Evolutionary conservation across 2,329 filamentous ascomycete species (phyloP).

Genomic region (Aureobasidium melanogenum): DNA sequence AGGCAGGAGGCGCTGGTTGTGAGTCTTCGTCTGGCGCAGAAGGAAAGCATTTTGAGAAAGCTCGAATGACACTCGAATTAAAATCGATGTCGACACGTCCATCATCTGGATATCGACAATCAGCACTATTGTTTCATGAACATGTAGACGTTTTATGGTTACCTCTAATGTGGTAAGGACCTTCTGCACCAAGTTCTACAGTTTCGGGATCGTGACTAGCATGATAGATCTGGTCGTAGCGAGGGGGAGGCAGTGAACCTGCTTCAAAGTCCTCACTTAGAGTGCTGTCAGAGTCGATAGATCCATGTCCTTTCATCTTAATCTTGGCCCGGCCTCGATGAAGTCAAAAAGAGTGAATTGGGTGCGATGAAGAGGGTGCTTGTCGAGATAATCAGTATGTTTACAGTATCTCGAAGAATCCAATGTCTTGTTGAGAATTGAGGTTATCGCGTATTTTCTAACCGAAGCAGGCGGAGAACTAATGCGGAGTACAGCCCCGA

Average conservation of each 20-base stretch:
- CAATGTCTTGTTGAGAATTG: too few species aligned
- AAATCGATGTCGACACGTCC: slow-evolving; percentile 74
- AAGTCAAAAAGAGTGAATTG: too few species aligned
- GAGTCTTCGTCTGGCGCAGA: slow-evolving; percentile 53
- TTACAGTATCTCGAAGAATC: too few species aligned
- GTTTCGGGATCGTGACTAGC: neutral
- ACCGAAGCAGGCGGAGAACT: too few species aligned
- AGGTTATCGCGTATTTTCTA: too few species aligned
- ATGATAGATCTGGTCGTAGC: neutral
- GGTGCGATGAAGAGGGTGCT: neutral
- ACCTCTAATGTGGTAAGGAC: neutral
- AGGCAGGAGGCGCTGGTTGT: slow-evolving; percentile 33
- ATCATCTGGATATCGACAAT: slow-evolving; percentile 40
- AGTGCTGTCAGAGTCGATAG: neutral
- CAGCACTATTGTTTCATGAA: neutral
- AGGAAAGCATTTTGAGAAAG: slow-evolving; percentile 57
- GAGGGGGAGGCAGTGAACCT: neutral
- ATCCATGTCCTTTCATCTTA: neutral
- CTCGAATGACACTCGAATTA: slow-evolving; percentile 53
- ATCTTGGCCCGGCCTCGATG: too few species aligned
- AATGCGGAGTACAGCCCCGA: too few species aligned
- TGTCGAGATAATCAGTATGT: too few species aligned
- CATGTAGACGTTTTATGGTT: neutral
- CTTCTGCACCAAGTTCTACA: neutral
- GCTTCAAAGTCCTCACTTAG: neutral